Evolutionary conservation across 106 monocot genomes (phyloP), one percentile per base, ranked within the genome.

Genomic region (Cymbidium sinense): DNA sequence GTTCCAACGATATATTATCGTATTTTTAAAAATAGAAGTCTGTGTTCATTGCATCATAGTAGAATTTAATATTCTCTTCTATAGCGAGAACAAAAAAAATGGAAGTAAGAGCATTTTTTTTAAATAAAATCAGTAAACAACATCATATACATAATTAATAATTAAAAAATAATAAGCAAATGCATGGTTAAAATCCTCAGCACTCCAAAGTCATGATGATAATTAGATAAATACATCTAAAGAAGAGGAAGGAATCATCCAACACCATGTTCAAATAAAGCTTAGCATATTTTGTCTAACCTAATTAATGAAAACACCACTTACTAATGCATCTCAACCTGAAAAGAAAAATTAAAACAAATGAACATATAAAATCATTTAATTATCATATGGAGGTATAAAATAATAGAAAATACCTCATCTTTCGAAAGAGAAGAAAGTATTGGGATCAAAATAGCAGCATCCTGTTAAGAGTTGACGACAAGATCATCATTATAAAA

Each of bases 361-460:
- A 12, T n/a, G 27, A 30, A 21, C 12, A 64, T 43, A 47, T 43
- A 41, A 34, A 77, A 29, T 33, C 31, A 36, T 65, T 18, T 43
- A 64, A 69, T 34, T 67, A 29, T 2, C 47, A 15, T 15, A 13
- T 15, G 47, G 47, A 47, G 30, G 77, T 19, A 31, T 39, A 15
- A 75, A 76, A 37, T 74, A 29, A 71, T 15, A 70, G 25, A 82
- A 0, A 75, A 77, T 43, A 99, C 99, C 99, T 99, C 99, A 73
- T 94, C 95, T 82, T 95, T 95, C 9, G 99, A 95, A 50, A 99
- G 87, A 27, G 93, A 94, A 43, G 99, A 90, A 34, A 95, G 87
- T 80, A 98, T 85, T 73, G 98, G 98, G 75, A 98, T 98, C 23
- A 98, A 86, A 83, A 98, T 90, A 70, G 89, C 75, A 64, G 90